Conservation (phyloP, 23 red algal species). For the Rhodosorus marinus region DNA sequence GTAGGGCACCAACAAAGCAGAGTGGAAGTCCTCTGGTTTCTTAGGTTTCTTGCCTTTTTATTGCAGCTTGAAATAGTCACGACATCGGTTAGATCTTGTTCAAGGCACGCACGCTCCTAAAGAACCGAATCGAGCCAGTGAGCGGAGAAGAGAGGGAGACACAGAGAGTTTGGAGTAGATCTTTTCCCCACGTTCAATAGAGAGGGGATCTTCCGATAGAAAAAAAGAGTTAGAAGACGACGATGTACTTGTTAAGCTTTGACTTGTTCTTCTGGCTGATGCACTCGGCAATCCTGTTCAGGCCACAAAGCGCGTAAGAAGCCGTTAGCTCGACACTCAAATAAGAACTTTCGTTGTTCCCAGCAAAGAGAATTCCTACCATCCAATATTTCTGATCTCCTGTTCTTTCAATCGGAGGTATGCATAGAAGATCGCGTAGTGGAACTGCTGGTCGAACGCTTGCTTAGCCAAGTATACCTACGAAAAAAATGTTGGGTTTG, state of each 20-base stretch:
- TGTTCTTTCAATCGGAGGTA: constrained; percentile 85
- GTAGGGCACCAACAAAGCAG: too few relatives aligned
- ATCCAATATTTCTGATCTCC: constrained; percentile 88
- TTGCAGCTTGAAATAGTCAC: too few relatives aligned
- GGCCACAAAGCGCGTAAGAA: not conserved
- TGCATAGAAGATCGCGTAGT: constrained; percentile 94
- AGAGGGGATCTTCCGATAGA: too few relatives aligned
- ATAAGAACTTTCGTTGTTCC: not conserved
- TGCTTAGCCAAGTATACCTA: too few relatives aligned
- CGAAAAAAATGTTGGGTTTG: not conserved
- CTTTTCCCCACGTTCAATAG: too few relatives aligned
- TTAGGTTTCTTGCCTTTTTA: too few relatives aligned
- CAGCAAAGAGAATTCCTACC: constrained; percentile 10
- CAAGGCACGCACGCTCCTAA: too few relatives aligned
- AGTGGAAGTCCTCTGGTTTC: too few relatives aligned
- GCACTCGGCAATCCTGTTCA: constrained; percentile 29
- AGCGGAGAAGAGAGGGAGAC: too few relatives aligned
- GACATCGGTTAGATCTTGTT: too few relatives aligned
- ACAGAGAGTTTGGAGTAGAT: too few relatives aligned
- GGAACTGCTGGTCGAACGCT: constrained; percentile 90
- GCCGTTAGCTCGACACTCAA: not conserved
- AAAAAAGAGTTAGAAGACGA: constrained; percentile 6
- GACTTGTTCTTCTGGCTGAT: constrained; percentile 78
- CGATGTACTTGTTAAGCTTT: constrained; percentile 55
- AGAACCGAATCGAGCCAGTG: too few relatives aligned